Percentiles rank a stretch among this genome's conserved stretches.
Conservation (phyloP, 2,329 filamentous ascomycete genomes). For the Colletotrichum cuscutae region DNA sequence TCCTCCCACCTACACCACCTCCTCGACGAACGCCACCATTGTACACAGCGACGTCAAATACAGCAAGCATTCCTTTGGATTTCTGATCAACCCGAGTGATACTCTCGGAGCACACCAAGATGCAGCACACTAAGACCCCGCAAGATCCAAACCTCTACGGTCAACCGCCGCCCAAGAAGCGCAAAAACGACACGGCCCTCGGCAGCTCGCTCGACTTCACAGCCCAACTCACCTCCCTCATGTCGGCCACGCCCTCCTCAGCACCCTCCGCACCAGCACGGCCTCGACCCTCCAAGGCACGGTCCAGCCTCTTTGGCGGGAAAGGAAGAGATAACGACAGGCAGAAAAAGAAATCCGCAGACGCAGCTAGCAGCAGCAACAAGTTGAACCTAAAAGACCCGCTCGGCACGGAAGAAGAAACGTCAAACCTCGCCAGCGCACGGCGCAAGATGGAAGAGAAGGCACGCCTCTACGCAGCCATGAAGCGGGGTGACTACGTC, state of each 20-base stretch:
- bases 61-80: background rate
- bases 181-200: conserved; percentile 75
- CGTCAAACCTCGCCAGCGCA: conserved; percentile 75
- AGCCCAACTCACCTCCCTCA: conserved; percentile 86
- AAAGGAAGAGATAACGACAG: conserved; percentile 65
- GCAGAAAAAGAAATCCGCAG: conserved; percentile 55
- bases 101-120: no score
- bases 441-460: conserved; percentile 91
- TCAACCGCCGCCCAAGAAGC: conserved; percentile 74
- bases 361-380: conserved; percentile 45
- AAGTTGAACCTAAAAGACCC: conserved; percentile 64
- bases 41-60: no score
- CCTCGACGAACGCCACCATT: background rate
- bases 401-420: conserved; percentile 68
- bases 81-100: background rate
- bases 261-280: conserved; percentile 56
- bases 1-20: background rate
- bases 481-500: conserved; percentile 91
- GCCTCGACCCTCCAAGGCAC: conserved; percentile 64
- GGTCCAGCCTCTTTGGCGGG: conserved; percentile 75
- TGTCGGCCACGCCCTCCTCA: conserved; percentile 57
- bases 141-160: conserved; percentile 82
- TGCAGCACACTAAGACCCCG: conserved; percentile 55
- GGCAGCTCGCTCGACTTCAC: conserved; percentile 84
- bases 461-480: conserved; percentile 84